Evolutionary conservation across 768 basidiomycete genomes (phyloP), one percentile per base, ranked within the genome.

Genomic region (Chlorophyllum brunneum): DNA sequence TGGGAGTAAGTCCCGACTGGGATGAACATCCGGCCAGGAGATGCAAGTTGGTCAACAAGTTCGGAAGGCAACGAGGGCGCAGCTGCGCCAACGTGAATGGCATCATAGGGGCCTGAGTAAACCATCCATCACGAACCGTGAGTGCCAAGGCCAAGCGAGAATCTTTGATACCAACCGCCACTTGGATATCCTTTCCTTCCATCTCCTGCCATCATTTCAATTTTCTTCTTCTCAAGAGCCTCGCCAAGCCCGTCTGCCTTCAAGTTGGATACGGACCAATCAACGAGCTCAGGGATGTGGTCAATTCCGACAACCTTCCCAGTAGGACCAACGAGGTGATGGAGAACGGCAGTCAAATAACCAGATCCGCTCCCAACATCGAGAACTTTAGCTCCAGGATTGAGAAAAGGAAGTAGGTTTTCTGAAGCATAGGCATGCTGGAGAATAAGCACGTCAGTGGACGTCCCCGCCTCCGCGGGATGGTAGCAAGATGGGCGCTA

Each of bases 71-170:
- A 68, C 0, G 62, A 74, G 0, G 90, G 86, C 0, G 95, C 85
- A 0, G 95, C 95, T 0, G 95, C 95, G 3, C 95, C 95, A 31
- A 98, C 95, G 59, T 98, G 95, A 44, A 98, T 97, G 0, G 82
- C 86, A 55, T 92, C 80, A 62, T 84, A 92, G 0, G 87, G 88
- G 2, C 76, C 85, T 81, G 54, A 34, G 45, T 7, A 6, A 29
- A 18, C 23, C 18, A 43, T 10, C 16, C 22, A 41, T 15, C 50
- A 43, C 37, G 7, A 30, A 10, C 6, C 26, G 13, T 31, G 26
- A 37, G 51, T 37, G 40, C 46, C 29, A 41, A 36, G 43, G 30
- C 10, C 37, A 27, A 23, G 38, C 29, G 9, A 13, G 36, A 38
- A 33, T 38, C 34, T 10, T 20, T 22, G 22, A 6, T 16, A 56